Percentiles rank a stretch among this genome's conserved stretches.
Conservation (phyloP, 2,329 filamentous ascomycete species). For the Botrytis fragariae region DNA sequence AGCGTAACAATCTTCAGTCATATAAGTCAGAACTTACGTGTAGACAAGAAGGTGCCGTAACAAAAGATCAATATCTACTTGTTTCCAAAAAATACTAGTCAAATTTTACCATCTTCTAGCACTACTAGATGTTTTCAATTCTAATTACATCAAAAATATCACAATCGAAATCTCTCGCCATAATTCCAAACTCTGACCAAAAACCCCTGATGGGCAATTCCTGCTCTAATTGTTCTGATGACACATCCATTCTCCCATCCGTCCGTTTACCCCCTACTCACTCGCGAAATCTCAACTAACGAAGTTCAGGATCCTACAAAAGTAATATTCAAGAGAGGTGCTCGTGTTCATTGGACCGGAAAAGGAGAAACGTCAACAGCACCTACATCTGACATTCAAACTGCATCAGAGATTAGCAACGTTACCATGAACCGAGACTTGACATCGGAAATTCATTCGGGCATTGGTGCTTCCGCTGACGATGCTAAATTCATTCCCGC, state of each 20-base stretch:
- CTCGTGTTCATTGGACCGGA: neutral
- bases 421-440: neutral
- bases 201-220: neutral
- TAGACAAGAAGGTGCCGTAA: neutral
- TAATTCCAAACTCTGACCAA: neutral
- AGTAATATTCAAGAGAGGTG: neutral
- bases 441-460: neutral
- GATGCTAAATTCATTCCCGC: neutral
- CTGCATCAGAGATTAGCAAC: neutral
- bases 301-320: neutral
- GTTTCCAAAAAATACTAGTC: neutral
- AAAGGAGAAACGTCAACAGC: neutral
- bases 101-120: neutral
- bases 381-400: neutral
- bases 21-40: neutral
- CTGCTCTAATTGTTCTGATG: neutral
- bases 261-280: neutral
- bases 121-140: neutral
- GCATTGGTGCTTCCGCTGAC: too few species aligned
- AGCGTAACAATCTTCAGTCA: neutral
- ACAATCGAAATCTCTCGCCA: too few species aligned
- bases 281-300: neutral
- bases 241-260: neutral
- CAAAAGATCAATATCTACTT: neutral
- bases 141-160: neutral